Percentiles rank a stretch among this genome's conserved stretches.
Conservation (phyloP, 1,139 yeast species). For the Yamadazyma membranifaciens region DNA sequence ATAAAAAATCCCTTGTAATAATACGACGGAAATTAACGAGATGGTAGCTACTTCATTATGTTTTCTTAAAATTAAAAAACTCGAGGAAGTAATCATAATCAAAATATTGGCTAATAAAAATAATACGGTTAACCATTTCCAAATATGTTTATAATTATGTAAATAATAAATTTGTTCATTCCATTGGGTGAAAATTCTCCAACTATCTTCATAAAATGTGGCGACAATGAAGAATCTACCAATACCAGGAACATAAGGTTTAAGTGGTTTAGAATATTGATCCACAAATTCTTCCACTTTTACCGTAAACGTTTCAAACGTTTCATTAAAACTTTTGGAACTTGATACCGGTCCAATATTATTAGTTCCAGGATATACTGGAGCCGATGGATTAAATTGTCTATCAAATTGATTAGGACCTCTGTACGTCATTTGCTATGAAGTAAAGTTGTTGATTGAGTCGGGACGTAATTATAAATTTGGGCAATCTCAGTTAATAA, state of each 20-base stretch:
- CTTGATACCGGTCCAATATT: conserved; percentile 27
- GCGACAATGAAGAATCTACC: conserved; percentile 93
- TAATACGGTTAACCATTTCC: conserved; percentile 71
- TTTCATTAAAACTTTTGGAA: conserved; percentile 28
- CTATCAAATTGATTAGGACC: conserved; percentile 33
- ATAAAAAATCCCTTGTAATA: conserved; percentile 84
- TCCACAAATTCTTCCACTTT: conserved; percentile 49
- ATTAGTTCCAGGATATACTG: conserved; percentile 11
- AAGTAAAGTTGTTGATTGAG: too few relatives aligned
- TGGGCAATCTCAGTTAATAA: too few relatives aligned
- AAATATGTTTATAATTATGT: conserved; percentile 75
- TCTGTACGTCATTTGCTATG: conserved; percentile 32
- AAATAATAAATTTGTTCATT: conserved; percentile 84
- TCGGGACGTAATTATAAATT: too few relatives aligned
- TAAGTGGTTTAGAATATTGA: conserved; percentile 47
- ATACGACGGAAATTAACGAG: conserved; percentile 67
- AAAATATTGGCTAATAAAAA: conserved; percentile 66
- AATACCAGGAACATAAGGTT: conserved; percentile 78
- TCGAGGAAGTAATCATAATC: conserved; percentile 73
- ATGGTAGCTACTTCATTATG: conserved; percentile 71
- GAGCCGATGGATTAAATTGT: conserved; percentile 20
- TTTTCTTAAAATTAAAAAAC: conserved; percentile 69
- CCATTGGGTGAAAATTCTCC: conserved; percentile 88
- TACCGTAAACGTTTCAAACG: conserved; percentile 47
- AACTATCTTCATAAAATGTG: conserved; percentile 88